Evolutionary conservation across 2,329 filamentous ascomycete species (phyloP).

Genomic region (Falciphora oryzae): DNA sequence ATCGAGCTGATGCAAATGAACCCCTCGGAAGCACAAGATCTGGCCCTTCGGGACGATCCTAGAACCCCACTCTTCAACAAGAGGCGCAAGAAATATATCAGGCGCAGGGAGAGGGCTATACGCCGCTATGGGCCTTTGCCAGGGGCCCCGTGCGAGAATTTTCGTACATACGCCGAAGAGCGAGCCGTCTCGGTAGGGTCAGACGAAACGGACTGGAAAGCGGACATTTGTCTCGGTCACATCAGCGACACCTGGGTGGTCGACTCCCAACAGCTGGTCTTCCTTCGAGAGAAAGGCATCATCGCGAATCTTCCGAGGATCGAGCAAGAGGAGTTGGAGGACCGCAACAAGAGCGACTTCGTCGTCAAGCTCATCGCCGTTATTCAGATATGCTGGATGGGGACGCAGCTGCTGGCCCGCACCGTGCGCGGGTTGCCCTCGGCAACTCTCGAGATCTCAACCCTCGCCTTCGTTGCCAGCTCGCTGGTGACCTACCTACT

Average conservation of each 20-base stretch:
- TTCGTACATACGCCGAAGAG: background rate
- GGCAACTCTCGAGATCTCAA: background rate
- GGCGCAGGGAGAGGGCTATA: too few species aligned
- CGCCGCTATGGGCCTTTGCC: too few species aligned
- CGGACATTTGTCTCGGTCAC: background rate
- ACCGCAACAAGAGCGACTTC: background rate
- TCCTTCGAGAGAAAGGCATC: background rate
- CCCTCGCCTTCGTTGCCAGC: background rate
- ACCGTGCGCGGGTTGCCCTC: background rate
- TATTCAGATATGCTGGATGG: background rate
- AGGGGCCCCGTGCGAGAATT: background rate
- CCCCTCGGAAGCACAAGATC: too few species aligned
- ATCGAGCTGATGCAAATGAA: background rate
- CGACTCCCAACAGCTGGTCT: background rate
- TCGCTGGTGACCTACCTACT: background rate
- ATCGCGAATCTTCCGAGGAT: background rate
- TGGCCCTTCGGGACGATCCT: too few species aligned
- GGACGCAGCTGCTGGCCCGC: background rate
- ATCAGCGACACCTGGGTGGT: background rate
- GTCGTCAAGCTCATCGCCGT: slow-evolving; percentile 2
- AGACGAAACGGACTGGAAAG: fast-evolving
- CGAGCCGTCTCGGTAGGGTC: too few species aligned
- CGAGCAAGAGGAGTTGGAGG: background rate
- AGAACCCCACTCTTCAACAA: too few species aligned
- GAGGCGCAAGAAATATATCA: too few species aligned